Base-by-base conservation (phyloP, 768 basidiomycete species). In the Pleurotus djamor region DNA sequence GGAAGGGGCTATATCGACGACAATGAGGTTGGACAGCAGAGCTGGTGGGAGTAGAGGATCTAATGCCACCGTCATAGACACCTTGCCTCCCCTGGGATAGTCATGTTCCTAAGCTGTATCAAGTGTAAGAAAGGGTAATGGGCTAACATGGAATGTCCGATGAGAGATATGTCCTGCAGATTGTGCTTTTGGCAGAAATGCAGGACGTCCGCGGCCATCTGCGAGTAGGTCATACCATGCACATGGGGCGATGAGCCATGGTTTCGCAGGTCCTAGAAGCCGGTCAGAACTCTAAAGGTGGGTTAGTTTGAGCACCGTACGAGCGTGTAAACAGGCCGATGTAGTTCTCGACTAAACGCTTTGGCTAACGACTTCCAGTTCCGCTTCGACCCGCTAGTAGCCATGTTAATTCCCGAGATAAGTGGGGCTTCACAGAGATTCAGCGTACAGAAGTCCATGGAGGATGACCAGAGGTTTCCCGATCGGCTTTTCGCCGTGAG, bases 81-180 rank as follows among this genome's bases (percentile, higher is more conserved):
- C 86, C 69, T 94, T 95, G 17, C 92, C 94, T 52, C 94, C 94
- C 92, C 91, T 94, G 62, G 44, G 9, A 33, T n/a, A 28, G 21
- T 28, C 21, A 28, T 17, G 33, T 43, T 34, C 13, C 17, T 21
- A 35, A 9, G 10, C 10, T 6, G n/a, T 41, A 4, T n/a, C 10
- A 33, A 17, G 32, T 51, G 21, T 28, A 28, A 14, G 14, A 12
- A 3, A 38, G 32, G 35, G 16, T 48, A 48, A 49, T 48, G 48
- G 1, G 76, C 89, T 57, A 64, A 94, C 94, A 96, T 95, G 2
- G 94, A 96, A 69, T 96, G 95, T 0, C 95, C 95, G 3, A 96
- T 75, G 4, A 97, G 78, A 2, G 90, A 83, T 14, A 95, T 80
- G 14, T 88, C 76, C 2, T 76, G 74, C 43, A 92, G 69, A 0